Evolutionary conservation across 768 basidiomycete species (phyloP).

Genomic region (Auriscalpium orientale): DNA sequence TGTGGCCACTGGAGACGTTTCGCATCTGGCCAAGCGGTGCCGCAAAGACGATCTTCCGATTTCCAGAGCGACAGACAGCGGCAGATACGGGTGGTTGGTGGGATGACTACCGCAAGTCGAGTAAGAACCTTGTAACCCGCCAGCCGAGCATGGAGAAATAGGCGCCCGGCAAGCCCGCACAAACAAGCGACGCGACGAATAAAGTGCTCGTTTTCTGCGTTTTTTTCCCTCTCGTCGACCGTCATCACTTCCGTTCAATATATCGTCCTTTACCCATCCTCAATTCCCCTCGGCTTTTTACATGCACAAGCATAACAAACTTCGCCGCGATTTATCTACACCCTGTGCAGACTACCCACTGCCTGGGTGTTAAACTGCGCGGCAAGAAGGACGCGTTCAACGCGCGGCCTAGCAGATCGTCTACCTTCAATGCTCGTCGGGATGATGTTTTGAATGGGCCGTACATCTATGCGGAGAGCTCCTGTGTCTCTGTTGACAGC

Average conservation of each 20-base stretch:
- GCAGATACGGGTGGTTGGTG: slow-evolving; percentile 1
- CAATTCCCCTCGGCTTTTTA: neutral
- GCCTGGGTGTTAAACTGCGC: slow-evolving; percentile 64
- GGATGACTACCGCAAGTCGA: neutral
- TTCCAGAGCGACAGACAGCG: neutral
- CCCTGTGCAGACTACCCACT: slow-evolving; percentile 35
- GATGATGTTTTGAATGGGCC: slow-evolving; percentile 40
- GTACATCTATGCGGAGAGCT: neutral
- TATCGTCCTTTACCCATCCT: neutral
- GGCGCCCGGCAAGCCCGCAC: neutral
- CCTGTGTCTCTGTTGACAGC: neutral
- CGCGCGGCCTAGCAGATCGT: slow-evolving; percentile 46
- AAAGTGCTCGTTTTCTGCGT: neutral
- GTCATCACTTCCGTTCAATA: neutral
- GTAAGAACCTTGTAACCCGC: neutral
- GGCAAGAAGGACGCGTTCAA: slow-evolving; percentile 38
- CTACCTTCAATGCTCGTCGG: slow-evolving; percentile 31
- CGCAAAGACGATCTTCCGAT: slow-evolving; percentile 9
- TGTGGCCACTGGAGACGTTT: slow-evolving; percentile 5
- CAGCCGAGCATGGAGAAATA: neutral
- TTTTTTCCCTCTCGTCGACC: neutral
- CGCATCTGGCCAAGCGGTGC: neutral
- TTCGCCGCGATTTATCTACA: slow-evolving; percentile 58
- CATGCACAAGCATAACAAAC: neutral
- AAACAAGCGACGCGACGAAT: neutral